Conservation (phyloP, 345 rosid species). For the Citrus inodora region DNA sequence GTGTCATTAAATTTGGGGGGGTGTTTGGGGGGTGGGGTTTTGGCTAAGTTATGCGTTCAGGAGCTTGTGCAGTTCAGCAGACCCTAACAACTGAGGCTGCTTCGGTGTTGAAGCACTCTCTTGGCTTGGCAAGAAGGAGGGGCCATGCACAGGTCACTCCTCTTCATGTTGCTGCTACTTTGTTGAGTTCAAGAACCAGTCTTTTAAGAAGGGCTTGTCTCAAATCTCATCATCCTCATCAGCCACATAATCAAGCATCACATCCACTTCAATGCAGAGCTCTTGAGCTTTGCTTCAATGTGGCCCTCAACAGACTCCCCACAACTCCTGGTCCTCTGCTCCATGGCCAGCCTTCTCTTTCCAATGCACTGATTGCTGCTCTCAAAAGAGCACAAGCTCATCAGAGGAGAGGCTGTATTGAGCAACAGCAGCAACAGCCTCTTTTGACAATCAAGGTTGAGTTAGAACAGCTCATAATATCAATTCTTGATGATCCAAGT, state of each 20-base stretch:
- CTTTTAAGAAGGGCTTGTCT: conserved; percentile 47
- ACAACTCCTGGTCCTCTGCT: conserved; percentile 42
- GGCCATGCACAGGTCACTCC: conserved; percentile 98
- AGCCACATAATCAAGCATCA: conserved; percentile 10
- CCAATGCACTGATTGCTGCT: conserved; percentile 53
- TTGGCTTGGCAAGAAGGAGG: conserved; percentile 75
- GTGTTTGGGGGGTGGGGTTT: conserved; percentile 49
- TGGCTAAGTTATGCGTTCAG: conserved; percentile 86
- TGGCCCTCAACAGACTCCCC: conserved; percentile 52
- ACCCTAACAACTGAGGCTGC: conserved; percentile 98
- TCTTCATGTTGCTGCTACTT: conserved; percentile 56
- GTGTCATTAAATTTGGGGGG: conserved; percentile 24
- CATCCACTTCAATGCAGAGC: conserved; percentile 55
- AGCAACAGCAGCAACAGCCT: conserved; percentile 50
- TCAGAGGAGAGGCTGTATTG: conserved; percentile 49
- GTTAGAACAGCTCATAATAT: conserved; percentile 66
- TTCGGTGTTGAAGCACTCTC: conserved; percentile 92
- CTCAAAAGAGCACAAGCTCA: conserved; percentile 53
- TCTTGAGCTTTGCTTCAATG: conserved; percentile 60
- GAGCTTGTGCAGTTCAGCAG: conserved; percentile 88
- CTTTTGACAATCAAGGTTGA: conserved; percentile 60
- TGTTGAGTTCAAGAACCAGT: conserved; percentile 42
- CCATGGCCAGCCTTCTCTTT: conserved; percentile 43
- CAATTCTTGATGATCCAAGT: conserved; percentile 81
- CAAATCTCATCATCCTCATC: conserved; percentile 40